Conservation (phyloP, 495 filamentous ascomycete genomes). For the Penicillium canescens region DNA sequence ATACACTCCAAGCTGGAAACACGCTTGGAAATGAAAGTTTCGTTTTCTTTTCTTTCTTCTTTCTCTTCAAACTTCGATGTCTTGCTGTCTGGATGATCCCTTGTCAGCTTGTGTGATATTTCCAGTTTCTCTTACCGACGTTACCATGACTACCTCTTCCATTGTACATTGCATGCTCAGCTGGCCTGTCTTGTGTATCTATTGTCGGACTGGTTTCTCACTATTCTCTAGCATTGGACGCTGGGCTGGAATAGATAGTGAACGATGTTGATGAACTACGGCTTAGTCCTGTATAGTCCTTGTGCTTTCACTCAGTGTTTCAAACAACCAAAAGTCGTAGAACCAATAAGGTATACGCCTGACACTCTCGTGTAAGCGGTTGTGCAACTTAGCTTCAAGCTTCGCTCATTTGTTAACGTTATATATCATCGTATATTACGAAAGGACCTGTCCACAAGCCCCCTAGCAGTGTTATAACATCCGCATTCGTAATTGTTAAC, state of each 20-base stretch:
- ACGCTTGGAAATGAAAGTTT: slow-evolving; percentile 7
- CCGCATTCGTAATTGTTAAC: no score
- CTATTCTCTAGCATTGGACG: no score
- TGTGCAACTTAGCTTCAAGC: neutral
- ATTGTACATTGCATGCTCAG: neutral
- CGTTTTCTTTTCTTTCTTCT: neutral
- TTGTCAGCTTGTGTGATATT: neutral
- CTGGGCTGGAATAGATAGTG: neutral
- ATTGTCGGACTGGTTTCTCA: no score
- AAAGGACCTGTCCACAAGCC: neutral
- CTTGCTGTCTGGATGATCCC: neutral
- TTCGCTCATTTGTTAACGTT: slow-evolving; percentile 1
- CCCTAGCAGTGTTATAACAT: no score
- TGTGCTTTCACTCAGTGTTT: no score
- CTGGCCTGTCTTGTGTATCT: neutral
- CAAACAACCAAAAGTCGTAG: no score
- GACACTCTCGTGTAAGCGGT: no score
- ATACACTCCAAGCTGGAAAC: neutral
- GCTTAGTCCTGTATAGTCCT: neutral
- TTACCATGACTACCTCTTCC: no score
- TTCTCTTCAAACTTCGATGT: neutral
- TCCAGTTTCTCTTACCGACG: no score
- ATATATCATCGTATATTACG: slow-evolving; percentile 3
- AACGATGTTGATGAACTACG: neutral
- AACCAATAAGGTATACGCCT: no score